Conservation (phyloP, 305 asterid genomes). For the Fraxinus ornus region DNA sequence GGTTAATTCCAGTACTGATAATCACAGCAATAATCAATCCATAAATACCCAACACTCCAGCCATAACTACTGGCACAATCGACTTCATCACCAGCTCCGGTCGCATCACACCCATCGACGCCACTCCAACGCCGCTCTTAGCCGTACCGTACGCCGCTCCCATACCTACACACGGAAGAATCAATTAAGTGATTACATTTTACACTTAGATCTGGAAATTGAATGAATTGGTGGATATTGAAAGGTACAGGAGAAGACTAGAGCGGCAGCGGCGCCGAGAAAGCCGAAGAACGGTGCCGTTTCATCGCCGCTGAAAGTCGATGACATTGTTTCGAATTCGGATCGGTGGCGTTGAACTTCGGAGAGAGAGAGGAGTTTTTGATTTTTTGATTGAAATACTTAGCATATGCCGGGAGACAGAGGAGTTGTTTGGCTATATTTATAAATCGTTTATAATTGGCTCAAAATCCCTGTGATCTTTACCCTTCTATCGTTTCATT, state of each 20-base stretch:
- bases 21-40: slow-evolving; percentile 51
- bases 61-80: slow-evolving; percentile 54
- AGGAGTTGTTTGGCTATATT: too few species aligned
- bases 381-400: too few species aligned
- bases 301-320: slow-evolving; percentile 54
- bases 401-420: too few species aligned
- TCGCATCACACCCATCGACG: slow-evolving; percentile 40
- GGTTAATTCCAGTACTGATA: slow-evolving; percentile 50
- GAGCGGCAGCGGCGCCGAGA: slow-evolving; percentile 39
- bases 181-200: too few species aligned
- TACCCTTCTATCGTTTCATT: too few species aligned
- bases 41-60: slow-evolving; percentile 49
- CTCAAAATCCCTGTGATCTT: too few species aligned
- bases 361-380: too few species aligned
- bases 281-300: slow-evolving; percentile 51
- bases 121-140: slow-evolving; percentile 39
- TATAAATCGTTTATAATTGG: too few species aligned
- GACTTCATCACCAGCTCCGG: slow-evolving; percentile 58
- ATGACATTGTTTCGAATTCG: slow-evolving; percentile 30
- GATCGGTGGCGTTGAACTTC: too few species aligned
- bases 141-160: slow-evolving; percentile 40
- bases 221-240: too few species aligned
- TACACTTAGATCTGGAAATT: too few species aligned
- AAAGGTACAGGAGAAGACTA: slow-evolving; percentile 62
- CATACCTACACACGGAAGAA: slow-evolving; percentile 22